Conservation (phyloP, 208 protist genomes). For the Crithidia sp. region DNA sequence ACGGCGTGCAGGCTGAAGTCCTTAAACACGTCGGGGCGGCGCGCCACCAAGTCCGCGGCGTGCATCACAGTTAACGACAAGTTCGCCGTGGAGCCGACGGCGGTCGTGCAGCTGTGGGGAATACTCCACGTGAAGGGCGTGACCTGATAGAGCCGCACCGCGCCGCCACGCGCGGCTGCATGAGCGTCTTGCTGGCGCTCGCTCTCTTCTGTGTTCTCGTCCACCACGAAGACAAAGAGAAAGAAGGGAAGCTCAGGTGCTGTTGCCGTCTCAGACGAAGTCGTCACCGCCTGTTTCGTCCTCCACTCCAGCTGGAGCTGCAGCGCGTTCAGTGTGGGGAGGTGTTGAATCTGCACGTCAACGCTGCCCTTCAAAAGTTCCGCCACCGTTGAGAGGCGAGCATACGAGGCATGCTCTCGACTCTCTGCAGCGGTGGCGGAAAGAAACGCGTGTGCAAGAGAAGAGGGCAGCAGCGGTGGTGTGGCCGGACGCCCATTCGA, state of each 20-base stretch:
- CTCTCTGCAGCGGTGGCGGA: no score
- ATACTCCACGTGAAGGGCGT: conserved; percentile 29
- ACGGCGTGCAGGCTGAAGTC: conserved; percentile 12
- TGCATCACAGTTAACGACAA: conserved; percentile 19
- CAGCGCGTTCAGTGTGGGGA: neutral
- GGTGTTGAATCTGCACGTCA: conserved; percentile 26
- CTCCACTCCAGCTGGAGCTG: conserved; percentile 27
- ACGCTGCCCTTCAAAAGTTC: conserved; percentile 12
- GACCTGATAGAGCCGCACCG: conserved; percentile 24
- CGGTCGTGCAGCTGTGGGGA: neutral
- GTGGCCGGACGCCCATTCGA: neutral
- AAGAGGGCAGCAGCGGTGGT: no score
- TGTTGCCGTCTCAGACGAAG: neutral
- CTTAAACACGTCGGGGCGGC: conserved; percentile 14
- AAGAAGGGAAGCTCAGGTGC: conserved; percentile 24
- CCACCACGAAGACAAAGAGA: conserved; percentile 28
- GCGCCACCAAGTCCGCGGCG: conserved; percentile 24
- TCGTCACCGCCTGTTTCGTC: neutral
- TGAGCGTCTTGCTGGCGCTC: neutral
- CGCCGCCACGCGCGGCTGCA: neutral
- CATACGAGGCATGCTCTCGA: no score
- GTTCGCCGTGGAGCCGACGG: neutral
- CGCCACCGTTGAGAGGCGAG: no score
- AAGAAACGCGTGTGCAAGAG: no score
- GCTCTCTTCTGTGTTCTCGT: neutral